Base-by-base conservation (phyloP, 2,329 filamentous ascomycete genomes). In the Ophiostoma himal-ulmi region DNA sequence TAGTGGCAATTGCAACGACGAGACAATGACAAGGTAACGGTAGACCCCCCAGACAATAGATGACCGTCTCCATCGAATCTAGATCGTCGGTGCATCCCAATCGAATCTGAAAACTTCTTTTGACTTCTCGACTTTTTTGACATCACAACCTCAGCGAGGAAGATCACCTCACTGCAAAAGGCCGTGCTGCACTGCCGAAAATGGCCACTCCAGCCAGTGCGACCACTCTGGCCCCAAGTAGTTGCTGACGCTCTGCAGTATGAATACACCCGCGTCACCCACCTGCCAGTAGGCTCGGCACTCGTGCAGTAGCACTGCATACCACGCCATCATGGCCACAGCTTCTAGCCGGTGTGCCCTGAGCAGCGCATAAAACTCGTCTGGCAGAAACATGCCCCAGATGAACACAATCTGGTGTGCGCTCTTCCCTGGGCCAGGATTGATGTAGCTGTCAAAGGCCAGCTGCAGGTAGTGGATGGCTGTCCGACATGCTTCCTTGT, bases 241-340 rank as follows among this genome's bases (percentile, higher is more conserved):
- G 3, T 72, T 69, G 0, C 75, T 69, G 30, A 78, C 72, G 2
- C 72, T 74, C 11, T 73, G 68, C 2, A 80, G 73, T 2, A 80
- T 68, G 39, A 75, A 76, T 67, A 73, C 70, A 4, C 79, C 78
- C 2, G 76, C 72, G 22, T 77, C 74, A 10, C 75, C 74, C 68
- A 80, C 75, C 26, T 79, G 74, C 80, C 80, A 81, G 22, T 75
- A 76, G 1, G 75, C 69, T n/a, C 76, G 75, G 22, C 73, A 75
- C 22, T 75, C 73, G 72, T 83, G 79, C 39, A 84, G 73, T 44
- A 82, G 74, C 4, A 81, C 76, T 2, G 80, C 81, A 73, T 82
- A 83, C 72, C 82, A 81, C 4, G 78, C 79, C 10, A 84, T 72
- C 2, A 80, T 74, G 1, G 76, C 76, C 34, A 81, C 70, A 0